These are phyloP conservation scores for Quercus cerris DNA, from an alignment of 306 rosid species.

Conservation along the genomic window DNA sequence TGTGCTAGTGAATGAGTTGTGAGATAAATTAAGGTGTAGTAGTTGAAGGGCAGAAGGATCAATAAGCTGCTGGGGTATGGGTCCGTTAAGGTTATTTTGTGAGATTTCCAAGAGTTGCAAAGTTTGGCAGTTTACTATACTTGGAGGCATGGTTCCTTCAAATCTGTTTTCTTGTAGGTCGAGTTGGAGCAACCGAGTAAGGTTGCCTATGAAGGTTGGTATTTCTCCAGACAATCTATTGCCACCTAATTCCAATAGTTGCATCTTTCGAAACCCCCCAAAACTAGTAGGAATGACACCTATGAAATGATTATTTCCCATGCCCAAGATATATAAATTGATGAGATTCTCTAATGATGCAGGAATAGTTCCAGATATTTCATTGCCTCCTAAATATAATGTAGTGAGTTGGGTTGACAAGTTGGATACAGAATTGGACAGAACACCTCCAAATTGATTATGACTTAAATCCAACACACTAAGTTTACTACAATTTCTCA, in stretches of 20 bases:
- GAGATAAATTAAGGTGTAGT: too few relatives aligned
- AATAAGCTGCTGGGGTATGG: background rate
- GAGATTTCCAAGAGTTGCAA: too few relatives aligned
- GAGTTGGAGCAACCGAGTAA: too few relatives aligned
- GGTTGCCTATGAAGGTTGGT: too few relatives aligned
- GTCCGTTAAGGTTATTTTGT: too few relatives aligned
- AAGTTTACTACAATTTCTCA: conserved; percentile 27
- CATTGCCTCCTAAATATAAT: background rate
- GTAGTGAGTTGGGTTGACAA: conserved; percentile 8
- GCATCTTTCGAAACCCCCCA: background rate
- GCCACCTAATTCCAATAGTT: too few relatives aligned
- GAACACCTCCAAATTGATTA: conserved; percentile 38
- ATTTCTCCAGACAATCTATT: too few relatives aligned
- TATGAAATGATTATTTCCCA: background rate
- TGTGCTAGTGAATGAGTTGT: too few relatives aligned
- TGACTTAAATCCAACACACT: background rate
- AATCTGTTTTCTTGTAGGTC: too few relatives aligned
- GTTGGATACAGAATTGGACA: conserved; percentile 25
- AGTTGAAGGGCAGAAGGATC: background rate
- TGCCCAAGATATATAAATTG: background rate
- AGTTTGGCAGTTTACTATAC: too few relatives aligned
- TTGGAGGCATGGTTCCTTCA: too few relatives aligned
- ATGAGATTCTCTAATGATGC: conserved; percentile 17
- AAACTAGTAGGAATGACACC: conserved; percentile 27
- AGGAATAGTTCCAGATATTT: background rate